phyloP scores from a whole-genome alignment of 2,329 filamentous ascomycete genomes.

The Fusarium subglutinans region DNA sequence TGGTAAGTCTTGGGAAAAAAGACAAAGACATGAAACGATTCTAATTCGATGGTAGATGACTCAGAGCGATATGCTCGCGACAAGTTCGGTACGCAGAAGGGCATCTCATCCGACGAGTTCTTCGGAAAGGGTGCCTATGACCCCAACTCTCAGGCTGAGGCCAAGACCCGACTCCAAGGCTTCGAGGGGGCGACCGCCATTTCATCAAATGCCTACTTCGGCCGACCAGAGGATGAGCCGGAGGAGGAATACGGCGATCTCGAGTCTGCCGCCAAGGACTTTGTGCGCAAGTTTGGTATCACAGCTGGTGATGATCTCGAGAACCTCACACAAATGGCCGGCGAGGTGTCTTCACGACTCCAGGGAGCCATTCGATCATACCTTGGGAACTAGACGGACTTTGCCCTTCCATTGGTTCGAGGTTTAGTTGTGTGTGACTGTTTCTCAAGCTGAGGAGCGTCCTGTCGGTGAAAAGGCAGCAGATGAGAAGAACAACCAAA shows the following conservation, averaged over 20 bases:
- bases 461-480: conserved; percentile 19
- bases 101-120: conserved; percentile 97
- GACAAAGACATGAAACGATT: background rate
- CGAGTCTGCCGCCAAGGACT: conserved; percentile 94
- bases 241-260: conserved; percentile 88
- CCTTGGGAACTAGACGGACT: conserved; percentile 61
- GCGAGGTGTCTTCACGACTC: conserved; percentile 84
- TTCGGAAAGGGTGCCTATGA: conserved; percentile 93
- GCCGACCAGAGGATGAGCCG: conserved; percentile 84
- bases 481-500: conserved; percentile 10
- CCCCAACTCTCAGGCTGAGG: conserved; percentile 80
- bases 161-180: conserved; percentile 85
- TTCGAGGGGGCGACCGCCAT: conserved; percentile 94
- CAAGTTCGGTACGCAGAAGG: conserved; percentile 93
- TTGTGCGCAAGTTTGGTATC: conserved; percentile 92
- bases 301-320: conserved; percentile 96
- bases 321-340: conserved; percentile 83
- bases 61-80: conserved; percentile 83
- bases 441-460: conserved; percentile 12
- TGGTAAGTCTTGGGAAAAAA: conserved; percentile 59
- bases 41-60: conserved; percentile 63
- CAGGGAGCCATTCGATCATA: conserved; percentile 78
- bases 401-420: background rate
- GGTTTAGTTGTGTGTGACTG: conserved; percentile 8
- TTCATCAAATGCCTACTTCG: conserved; percentile 97